Base-by-base conservation (phyloP, 2,329 filamentous ascomycete genomes). In the Lachnellula subtilissima region DNA sequence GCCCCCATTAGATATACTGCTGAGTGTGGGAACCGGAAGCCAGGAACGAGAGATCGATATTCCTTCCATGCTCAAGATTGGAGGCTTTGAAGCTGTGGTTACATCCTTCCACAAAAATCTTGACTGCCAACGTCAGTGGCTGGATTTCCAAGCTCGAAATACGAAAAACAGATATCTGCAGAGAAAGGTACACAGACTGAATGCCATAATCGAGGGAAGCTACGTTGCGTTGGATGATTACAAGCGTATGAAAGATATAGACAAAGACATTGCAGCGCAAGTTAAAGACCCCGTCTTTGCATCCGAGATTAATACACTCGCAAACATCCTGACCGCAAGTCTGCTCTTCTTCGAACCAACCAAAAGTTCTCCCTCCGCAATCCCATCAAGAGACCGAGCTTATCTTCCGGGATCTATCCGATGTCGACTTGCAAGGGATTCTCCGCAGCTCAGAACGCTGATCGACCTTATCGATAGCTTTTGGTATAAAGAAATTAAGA, bases 311-410 rank as follows among this genome's bases (percentile, higher is more conserved):
- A 23, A 54, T 2, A 17, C 45, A 12, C 39, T 57, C 42, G 55
- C 55, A 28, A 35, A 43, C 15, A 48, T 37, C 15, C 40, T 57
- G n/a, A 54, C 50, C 32, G 55, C 52, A 6, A 54, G 52, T 17
- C 48, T 57, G 22, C 54, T 57, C 25, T 57, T 57, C 43, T 57
- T 57, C 25, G 55, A 57, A 32, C 52, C 55, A 22, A 35, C 22
- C 28, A 45, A 19, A 22, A 23, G 19, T 45, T 19, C n/a, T 22
- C 17, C 11, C n/a, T 19, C 42, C n/a, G 17, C 15, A 22, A 12
- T 45, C 5, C 19, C 19, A 5, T 42, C 40, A 22, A 36, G 19
- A 32, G 40, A 52, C 39, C 50, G 50, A 52, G 37, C 37, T 19
- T 23, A 46, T 9, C 40, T 52, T 2, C 40, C 50, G n/a, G 50